Evolutionary conservation across 306 rosid genomes (phyloP), one percentile per base, ranked within the genome.

Genomic region (Luffa acutangula): DNA sequence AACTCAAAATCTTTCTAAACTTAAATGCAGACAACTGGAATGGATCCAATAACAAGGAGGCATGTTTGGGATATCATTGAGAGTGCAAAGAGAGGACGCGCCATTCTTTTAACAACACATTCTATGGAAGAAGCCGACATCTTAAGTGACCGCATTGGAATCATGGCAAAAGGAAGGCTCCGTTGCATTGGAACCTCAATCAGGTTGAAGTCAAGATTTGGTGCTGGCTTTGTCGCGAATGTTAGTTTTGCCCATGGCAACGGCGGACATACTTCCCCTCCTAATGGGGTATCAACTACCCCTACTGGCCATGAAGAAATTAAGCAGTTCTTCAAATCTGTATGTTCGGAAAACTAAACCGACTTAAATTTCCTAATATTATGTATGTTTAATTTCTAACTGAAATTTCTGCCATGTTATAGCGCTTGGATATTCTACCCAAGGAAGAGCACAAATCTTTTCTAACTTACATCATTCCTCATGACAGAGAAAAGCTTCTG

Each of bases 101-200:
- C 95, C 31, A 87, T 94, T 81, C 82, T 94, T 80, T 91, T 92
- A 49, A 94, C 97, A 64, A 94, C 98, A 45, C 97, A 94, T 82
- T 94, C 97, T 53, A 94, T 94, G 98, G 98, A 94, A 87, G 98
- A 94, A 89, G 98, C 97, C 36, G 97, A 91, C 83, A 87, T 91
- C 84, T 82, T 94, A 82, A 84, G 98, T 43, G 97, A 94, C 79
- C 88, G 97, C 79, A 92, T 94, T 37, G 97, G 95, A 79, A 94
- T 92, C 78, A 94, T 92, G 97, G 97, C 97, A 31, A 92, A 92
- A 85, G 98, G 98, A 72, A 89, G 83, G 88, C 95, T 94, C 41
- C 88, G 91, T 33, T 94, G 98, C 80, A 91, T 92, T 80, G 98
- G 98, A 52, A 94, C 91, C 81, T 91, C 97, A 41, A 87, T 87